These are phyloP conservation scores for Lizonia empirigonia DNA, from an alignment of 2,329 filamentous ascomycete genomes.

Conservation along the genomic window DNA sequence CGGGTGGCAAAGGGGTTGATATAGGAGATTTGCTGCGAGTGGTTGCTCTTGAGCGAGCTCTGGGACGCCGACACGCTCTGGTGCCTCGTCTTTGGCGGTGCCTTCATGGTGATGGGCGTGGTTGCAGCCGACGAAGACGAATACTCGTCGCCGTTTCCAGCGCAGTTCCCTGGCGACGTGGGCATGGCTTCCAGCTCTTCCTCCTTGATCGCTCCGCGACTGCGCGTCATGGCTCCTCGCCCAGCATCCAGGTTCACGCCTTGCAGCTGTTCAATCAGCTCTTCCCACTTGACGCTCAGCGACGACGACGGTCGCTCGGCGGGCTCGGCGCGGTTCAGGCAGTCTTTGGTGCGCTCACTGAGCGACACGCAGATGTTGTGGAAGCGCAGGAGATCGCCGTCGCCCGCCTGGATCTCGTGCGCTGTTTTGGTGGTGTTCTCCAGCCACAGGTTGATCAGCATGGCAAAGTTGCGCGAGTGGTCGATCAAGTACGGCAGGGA, in stretches of 20 bases:
- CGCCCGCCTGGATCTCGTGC: constrained; percentile 47
- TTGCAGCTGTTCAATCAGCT: constrained; percentile 57
- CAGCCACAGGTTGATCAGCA: constrained; percentile 80
- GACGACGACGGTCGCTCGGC: constrained; percentile 58
- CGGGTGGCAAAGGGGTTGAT: constrained; percentile 34
- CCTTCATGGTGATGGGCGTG: constrained; percentile 45
- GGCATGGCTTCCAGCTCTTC: constrained; percentile 34
- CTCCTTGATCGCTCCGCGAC: constrained; percentile 34
- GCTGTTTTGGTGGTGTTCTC: constrained; percentile 55
- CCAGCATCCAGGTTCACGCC: constrained; percentile 39
- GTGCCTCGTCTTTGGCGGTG: constrained; percentile 34
- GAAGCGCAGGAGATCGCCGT: constrained; percentile 56
- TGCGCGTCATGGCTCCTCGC: constrained; percentile 42
- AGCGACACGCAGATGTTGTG: constrained; percentile 57
- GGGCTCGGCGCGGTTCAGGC: constrained; percentile 58
- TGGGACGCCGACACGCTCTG: constrained; percentile 43
- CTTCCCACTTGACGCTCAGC: constrained; percentile 58
- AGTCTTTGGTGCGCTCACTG: constrained; percentile 56
- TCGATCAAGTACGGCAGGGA: constrained; percentile 93
- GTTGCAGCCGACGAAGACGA: constrained; percentile 40
- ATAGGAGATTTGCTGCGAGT: constrained; percentile 31
- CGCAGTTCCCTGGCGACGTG: constrained; percentile 27
- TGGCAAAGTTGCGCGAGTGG: constrained; percentile 81
- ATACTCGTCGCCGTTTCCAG: constrained; percentile 34
- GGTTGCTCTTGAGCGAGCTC: constrained; percentile 40